These are phyloP conservation scores for Claviceps monticola DNA, from an alignment of 2,329 filamentous ascomycete species.

Conservation along the genomic window DNA sequence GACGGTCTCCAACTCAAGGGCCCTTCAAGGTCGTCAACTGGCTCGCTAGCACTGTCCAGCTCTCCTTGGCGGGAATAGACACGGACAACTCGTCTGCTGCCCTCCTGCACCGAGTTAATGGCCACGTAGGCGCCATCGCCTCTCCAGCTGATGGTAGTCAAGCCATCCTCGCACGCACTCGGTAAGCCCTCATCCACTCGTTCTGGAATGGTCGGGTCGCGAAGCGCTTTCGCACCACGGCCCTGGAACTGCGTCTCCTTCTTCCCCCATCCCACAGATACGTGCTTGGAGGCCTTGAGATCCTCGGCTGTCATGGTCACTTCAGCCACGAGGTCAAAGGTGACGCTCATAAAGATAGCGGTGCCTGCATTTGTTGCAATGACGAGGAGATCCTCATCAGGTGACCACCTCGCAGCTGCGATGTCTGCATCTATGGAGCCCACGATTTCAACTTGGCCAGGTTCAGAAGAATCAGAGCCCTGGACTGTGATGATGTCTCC, in stretches of 20 bases:
- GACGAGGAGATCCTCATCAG: slow-evolving; percentile 81
- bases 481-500: slow-evolving; percentile 82
- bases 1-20: slow-evolving; percentile 82
- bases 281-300: slow-evolving; percentile 78
- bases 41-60: slow-evolving; percentile 87
- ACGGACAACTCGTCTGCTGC: slow-evolving; percentile 62
- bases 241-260: slow-evolving; percentile 97
- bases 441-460: slow-evolving; percentile 80
- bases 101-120: slow-evolving; percentile 62
- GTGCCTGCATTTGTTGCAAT: slow-evolving; percentile 69
- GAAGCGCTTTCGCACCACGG: slow-evolving; percentile 68
- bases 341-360: slow-evolving; percentile 81
- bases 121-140: slow-evolving; percentile 88
- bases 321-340: slow-evolving; percentile 74
- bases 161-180: slow-evolving; percentile 59
- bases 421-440: slow-evolving; percentile 91
- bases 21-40: slow-evolving; percentile 80
- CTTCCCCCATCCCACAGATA: slow-evolving; percentile 96
- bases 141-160: slow-evolving; percentile 73
- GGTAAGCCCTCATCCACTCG: slow-evolving; percentile 72
- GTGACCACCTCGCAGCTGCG: slow-evolving; percentile 79
- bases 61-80: slow-evolving; percentile 84
- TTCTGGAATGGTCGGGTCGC: slow-evolving; percentile 90
- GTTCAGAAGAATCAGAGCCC: slow-evolving; percentile 36
- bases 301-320: slow-evolving; percentile 60